Conservation (phyloP, 371 early-diverging fungal species). For the Mucor lusitanicus region DNA sequence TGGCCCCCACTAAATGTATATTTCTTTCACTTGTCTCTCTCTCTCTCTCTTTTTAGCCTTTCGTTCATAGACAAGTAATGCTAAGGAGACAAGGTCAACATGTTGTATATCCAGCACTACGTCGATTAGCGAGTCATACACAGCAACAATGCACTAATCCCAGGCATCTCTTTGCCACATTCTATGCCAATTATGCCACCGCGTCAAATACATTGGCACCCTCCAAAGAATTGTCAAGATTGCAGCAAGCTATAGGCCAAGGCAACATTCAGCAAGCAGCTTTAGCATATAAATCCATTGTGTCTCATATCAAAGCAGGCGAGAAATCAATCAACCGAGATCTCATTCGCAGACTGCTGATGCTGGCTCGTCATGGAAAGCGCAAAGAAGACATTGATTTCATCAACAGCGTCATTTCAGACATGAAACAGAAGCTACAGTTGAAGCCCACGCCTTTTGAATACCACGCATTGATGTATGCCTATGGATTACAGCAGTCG, state of each 20-base stretch:
- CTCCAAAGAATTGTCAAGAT: not conserved
- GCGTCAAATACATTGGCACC: not conserved
- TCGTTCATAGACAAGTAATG: not conserved
- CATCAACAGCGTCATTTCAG: constrained; percentile 19
- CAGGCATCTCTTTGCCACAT: not conserved
- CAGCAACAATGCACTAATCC: not conserved
- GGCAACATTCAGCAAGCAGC: constrained; percentile 9
- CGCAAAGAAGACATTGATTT: constrained; percentile 25
- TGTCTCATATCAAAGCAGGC: not conserved
- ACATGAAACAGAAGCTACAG: constrained; percentile 19
- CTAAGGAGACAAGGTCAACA: not conserved
- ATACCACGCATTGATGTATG: constrained; percentile 43
- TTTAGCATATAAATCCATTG: constrained; percentile 6
- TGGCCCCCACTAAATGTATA: too few relatives aligned
- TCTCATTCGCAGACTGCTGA: constrained; percentile 19
- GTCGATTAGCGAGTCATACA: not conserved
- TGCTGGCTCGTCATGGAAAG: constrained; percentile 25
- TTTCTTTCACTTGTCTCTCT: not conserved
- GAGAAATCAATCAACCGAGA: constrained; percentile 15
- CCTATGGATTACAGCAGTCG: constrained; percentile 33
- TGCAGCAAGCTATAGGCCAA: constrained; percentile 6
- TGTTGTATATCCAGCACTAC: not conserved
- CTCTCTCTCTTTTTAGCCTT: not conserved
- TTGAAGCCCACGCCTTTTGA: constrained; percentile 29
- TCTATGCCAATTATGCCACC: not conserved